Conservation (phyloP, 129 eudicot genomes). For the Tagetes erecta region DNA sequence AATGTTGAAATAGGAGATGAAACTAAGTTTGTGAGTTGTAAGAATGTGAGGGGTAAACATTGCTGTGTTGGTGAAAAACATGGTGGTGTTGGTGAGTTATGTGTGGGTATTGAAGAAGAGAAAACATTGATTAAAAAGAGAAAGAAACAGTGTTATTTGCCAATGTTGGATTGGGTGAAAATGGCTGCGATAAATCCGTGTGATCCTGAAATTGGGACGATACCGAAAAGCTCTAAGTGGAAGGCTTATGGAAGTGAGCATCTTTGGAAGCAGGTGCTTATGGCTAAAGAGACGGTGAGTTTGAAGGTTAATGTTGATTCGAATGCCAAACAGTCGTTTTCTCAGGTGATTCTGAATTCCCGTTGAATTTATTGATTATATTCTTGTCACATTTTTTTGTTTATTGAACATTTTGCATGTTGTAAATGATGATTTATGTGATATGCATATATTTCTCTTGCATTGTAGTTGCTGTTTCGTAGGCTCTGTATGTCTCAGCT, state of each 20-base stretch:
- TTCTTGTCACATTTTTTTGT: not conserved
- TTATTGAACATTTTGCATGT: not conserved
- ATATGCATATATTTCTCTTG: constrained; percentile 3
- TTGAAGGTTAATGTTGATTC: constrained; percentile 46
- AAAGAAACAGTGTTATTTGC: constrained; percentile 44
- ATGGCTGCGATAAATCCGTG: constrained; percentile 66
- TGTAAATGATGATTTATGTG: not conserved
- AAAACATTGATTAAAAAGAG: constrained; percentile 46
- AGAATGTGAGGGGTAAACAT: constrained; percentile 22
- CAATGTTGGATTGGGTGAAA: constrained; percentile 61
- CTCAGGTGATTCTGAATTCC: constrained; percentile 45
- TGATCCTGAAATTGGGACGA: constrained; percentile 46
- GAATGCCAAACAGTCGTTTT: constrained; percentile 40
- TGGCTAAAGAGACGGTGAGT: constrained; percentile 60
- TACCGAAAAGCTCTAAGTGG: constrained; percentile 75
- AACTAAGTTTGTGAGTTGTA: constrained; percentile 10
- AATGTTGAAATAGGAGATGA: constrained; percentile 24
- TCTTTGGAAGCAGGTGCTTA: constrained; percentile 65
- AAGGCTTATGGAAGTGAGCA: constrained; percentile 56
- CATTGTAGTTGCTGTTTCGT: not conserved
- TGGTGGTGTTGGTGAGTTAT: constrained; percentile 20
- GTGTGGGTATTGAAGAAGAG: constrained; percentile 41
- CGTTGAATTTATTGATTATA: not conserved
- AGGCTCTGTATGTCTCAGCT: not conserved
- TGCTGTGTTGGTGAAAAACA: constrained; percentile 27